phyloP scores from a whole-genome alignment of 768 basidiomycete genomes.

The Phlebiopsis flavidoalba region DNA sequence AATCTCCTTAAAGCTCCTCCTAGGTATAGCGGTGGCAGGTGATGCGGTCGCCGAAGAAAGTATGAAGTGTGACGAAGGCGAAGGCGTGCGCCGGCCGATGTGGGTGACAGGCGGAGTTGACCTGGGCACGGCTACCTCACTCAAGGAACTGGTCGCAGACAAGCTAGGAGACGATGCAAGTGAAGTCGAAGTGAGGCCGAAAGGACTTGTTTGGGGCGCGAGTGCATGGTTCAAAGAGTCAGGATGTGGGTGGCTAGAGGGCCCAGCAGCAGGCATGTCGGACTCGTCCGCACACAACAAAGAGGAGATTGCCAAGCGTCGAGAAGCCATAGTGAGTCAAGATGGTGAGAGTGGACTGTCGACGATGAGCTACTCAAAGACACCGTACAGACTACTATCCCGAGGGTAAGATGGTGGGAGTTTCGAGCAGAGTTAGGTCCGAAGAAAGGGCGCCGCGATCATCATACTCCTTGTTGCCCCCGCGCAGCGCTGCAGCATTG shows the following conservation, averaged over 20 bases:
- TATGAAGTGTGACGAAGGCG: slow-evolving; percentile 9
- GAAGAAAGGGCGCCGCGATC: slow-evolving; percentile 1
- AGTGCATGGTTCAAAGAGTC: background rate
- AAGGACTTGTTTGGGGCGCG: background rate
- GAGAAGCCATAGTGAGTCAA: slow-evolving; percentile 46
- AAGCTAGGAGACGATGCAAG: background rate
- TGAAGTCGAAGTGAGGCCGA: background rate
- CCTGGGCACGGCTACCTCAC: slow-evolving; percentile 13
- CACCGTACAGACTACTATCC: background rate
- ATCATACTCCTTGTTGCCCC: background rate
- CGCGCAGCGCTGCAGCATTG: background rate
- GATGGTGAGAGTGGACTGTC: background rate
- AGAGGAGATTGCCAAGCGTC: slow-evolving; percentile 72
- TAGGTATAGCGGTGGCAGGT: background rate
- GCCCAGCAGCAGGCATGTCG: slow-evolving; percentile 1
- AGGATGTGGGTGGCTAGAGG: slow-evolving; percentile 1
- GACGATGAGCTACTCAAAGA: background rate
- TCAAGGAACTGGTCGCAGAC: background rate
- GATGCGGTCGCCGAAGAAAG: background rate
- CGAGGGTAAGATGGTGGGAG: background rate
- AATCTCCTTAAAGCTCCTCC: slow-evolving; percentile 10
- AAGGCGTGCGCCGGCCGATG: slow-evolving; percentile 19
- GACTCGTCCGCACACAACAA: slow-evolving; percentile 56
- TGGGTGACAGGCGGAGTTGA: slow-evolving; percentile 15
- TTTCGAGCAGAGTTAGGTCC: slow-evolving; percentile 2